Percentiles rank a stretch among this genome's conserved stretches.
Conservation (phyloP, 257 asterid genomes). For the Fraxinus cuspidata region DNA sequence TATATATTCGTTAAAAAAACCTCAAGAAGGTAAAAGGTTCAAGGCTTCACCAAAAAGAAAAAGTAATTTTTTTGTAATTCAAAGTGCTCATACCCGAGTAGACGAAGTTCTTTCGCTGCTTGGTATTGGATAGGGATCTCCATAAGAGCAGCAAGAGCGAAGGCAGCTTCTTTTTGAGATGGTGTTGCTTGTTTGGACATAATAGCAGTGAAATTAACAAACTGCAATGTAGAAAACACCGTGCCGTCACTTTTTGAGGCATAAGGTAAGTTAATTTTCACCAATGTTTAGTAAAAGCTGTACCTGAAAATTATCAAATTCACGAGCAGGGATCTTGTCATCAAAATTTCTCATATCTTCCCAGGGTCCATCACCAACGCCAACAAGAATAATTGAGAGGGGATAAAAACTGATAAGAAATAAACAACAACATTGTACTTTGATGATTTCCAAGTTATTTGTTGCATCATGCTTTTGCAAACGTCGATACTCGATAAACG, state of each 20-base stretch:
- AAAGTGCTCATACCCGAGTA: conserved; percentile 61
- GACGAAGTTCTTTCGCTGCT: conserved; percentile 59
- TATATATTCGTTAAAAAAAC: background rate
- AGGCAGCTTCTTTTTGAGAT: conserved; percentile 67
- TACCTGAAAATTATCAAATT: conserved; percentile 84
- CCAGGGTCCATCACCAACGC: conserved; percentile 97
- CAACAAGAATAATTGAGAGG: conserved; percentile 80
- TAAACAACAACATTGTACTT: conserved; percentile 10
- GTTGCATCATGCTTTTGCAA: conserved; percentile 7
- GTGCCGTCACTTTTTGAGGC: conserved; percentile 13
- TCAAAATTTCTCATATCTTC: conserved; percentile 84
- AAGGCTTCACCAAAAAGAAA: background rate
- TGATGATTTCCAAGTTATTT: conserved; percentile 2
- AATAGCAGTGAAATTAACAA: conserved; percentile 75
- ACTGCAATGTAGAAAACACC: conserved; percentile 40
- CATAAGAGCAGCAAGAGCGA: conserved; percentile 92
- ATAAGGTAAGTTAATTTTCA: conserved; percentile 13
- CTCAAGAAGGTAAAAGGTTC: background rate
- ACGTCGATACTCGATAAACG: background rate
- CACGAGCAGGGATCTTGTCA: conserved; percentile 74
- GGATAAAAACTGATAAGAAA: conserved; percentile 57
- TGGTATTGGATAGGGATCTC: conserved; percentile 78
- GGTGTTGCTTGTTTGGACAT: conserved; percentile 48
- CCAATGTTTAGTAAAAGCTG: background rate
- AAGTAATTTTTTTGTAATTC: background rate